These are phyloP conservation scores for Aureobasidium sp. DNA, from an alignment of 2,329 filamentous ascomycete genomes.

Conservation along the genomic window DNA sequence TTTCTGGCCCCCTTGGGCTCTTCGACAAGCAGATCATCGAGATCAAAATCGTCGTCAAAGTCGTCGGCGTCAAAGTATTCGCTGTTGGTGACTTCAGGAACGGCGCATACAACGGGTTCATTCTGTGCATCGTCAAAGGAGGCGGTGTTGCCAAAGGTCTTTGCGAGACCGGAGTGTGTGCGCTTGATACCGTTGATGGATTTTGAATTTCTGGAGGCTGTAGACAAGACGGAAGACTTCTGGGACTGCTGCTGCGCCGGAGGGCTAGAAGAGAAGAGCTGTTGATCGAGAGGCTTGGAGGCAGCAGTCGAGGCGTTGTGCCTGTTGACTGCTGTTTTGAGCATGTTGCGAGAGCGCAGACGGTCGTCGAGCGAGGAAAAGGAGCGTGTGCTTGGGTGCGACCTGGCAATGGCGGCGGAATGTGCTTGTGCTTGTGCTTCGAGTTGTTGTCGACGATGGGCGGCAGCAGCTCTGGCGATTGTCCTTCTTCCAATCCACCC, in stretches of 20 bases:
- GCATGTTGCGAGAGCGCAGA: conserved; percentile 26
- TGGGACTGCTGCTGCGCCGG: conserved; percentile 35
- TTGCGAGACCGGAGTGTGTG: conserved; percentile 39
- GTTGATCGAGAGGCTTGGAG: conserved; percentile 27
- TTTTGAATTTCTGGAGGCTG: conserved; percentile 23
- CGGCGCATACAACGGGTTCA: conserved; percentile 21
- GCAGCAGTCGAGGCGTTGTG: conserved; percentile 29
- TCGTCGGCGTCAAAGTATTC: conserved; percentile 71
- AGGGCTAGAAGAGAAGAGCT: conserved; percentile 52
- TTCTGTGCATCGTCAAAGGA: conserved; percentile 31
- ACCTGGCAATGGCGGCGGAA: conserved; percentile 14
- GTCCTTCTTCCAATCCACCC: conserved; percentile 12
- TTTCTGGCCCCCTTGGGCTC: conserved; percentile 39
- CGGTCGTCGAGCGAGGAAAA: conserved; percentile 14
- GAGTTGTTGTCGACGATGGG: conserved; percentile 18
- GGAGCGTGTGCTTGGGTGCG: conserved; percentile 7
- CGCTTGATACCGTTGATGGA: conserved; percentile 33
- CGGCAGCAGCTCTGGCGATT: conserved; percentile 16
- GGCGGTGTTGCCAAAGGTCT: conserved; percentile 32
- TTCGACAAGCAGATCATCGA: conserved; percentile 51
- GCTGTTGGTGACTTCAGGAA: conserved; percentile 19
- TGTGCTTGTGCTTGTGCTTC: conserved; percentile 12
- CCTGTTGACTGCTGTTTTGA: conserved; percentile 33
- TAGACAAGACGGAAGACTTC: conserved; percentile 29
- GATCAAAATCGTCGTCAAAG: conserved; percentile 73